These are phyloP conservation scores for Thermoascus crustaceus DNA, from an alignment of 2,329 filamentous ascomycete species.

Conservation along the genomic window DNA sequence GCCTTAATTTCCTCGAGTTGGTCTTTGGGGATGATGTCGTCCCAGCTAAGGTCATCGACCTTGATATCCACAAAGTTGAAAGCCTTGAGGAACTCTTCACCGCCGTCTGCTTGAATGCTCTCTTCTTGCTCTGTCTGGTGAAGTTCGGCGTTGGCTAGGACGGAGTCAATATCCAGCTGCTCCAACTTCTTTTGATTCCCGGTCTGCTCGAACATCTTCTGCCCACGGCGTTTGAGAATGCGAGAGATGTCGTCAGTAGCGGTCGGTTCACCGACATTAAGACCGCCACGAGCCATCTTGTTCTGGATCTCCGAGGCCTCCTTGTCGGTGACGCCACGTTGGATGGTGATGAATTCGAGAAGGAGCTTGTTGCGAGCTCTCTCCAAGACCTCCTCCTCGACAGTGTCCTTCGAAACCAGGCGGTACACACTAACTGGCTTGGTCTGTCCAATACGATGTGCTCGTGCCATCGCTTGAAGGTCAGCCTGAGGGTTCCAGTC, in stretches of 20 bases:
- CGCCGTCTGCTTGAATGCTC: conserved; percentile 88
- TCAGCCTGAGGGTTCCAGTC: conserved; percentile 97
- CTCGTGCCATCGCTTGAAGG: conserved; percentile 95
- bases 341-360: conserved; percentile 94
- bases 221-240: conserved; percentile 94
- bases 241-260: conserved; percentile 92
- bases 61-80: conserved; percentile 97
- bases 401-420: conserved; percentile 93
- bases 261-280: conserved; percentile 62
- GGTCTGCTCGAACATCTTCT: conserved; percentile 97
- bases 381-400: conserved; percentile 95
- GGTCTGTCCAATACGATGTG: conserved; percentile 95
- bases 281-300: conserved; percentile 60
- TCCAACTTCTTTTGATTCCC: conserved; percentile 95
- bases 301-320: conserved; percentile 75
- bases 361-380: conserved; percentile 95
- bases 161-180: conserved; percentile 93
- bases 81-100: conserved; percentile 85
- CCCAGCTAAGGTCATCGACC: conserved; percentile 87
- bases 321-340: conserved; percentile 92
- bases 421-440: conserved; percentile 94
- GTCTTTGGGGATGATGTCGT: conserved; percentile 94
- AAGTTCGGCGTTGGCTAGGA: conserved; percentile 92
- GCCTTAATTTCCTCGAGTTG: conserved; percentile 82
- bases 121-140: conserved; percentile 94